Percentiles rank a stretch among this genome's conserved stretches.
phyloP scores from a whole-genome alignment of 768 basidiomycete species.

The Brasilioporus rufonigricans region DNA sequence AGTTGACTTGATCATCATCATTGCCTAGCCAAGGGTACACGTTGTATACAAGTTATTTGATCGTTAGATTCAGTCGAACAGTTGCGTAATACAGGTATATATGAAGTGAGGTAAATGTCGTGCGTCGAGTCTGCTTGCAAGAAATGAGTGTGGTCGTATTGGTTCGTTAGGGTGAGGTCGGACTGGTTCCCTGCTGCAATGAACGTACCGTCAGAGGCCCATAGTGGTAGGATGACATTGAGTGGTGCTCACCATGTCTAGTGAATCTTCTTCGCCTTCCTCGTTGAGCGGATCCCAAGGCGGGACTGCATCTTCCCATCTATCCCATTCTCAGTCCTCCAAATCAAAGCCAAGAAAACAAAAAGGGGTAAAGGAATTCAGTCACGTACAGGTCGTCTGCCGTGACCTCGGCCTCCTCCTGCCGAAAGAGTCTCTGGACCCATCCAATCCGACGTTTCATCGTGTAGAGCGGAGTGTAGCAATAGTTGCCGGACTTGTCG shows the following conservation, averaged over 20 bases:
- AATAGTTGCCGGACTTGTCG: conserved; percentile 20
- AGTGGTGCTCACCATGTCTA: conserved; percentile 8
- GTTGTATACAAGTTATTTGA: background rate
- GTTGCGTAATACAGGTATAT: background rate
- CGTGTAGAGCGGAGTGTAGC: conserved; percentile 28
- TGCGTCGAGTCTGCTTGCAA: background rate
- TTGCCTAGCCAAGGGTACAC: background rate
- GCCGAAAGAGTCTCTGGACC: conserved; percentile 8
- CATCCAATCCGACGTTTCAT: conserved; percentile 16
- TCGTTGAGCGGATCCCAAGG: conserved; percentile 28
- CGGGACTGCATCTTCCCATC: conserved; percentile 13
- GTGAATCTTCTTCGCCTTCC: conserved; percentile 22
- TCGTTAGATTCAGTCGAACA: background rate
- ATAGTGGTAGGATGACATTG: too few relatives aligned
- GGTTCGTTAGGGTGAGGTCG: background rate
- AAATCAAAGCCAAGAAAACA: too few relatives aligned
- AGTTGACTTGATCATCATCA: background rate
- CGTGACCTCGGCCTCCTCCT: background rate
- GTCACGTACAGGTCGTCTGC: conserved; percentile 16
- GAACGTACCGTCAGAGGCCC: background rate
- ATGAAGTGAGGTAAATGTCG: background rate
- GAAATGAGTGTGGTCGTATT: background rate
- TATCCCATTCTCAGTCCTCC: too few relatives aligned
- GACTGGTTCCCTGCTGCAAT: background rate
- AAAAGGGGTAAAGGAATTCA: background rate